phyloP scores from a whole-genome alignment of 1,284 basidiomycete genomes.

The Papiliotrema fonsecae region DNA sequence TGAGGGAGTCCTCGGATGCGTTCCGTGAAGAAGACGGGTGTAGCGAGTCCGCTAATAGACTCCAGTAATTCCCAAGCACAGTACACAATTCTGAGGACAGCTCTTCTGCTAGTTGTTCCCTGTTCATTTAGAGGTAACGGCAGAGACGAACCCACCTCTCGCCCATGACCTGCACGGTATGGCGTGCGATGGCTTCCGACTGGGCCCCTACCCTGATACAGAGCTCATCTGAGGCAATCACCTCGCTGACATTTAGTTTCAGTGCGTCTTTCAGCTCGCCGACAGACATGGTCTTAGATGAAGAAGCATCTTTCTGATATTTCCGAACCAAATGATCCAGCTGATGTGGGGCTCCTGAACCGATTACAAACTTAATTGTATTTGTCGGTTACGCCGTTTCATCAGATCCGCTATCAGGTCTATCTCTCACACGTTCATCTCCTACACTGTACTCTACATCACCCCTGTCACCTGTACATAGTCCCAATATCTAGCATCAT shows the following conservation, averaged over 20 bases:
- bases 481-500: constrained; percentile 5
- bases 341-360: too few species aligned
- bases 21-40: constrained; percentile 9
- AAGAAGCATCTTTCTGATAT: neutral
- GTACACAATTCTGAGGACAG: neutral
- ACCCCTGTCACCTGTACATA: neutral
- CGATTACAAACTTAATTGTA: too few species aligned
- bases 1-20: constrained; percentile 19
- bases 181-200: constrained; percentile 19
- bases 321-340: too few species aligned
- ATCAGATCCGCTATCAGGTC: too few species aligned
- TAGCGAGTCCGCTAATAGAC: constrained; percentile 15
- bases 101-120: neutral
- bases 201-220: constrained; percentile 12
- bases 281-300: constrained; percentile 4
- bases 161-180: constrained; percentile 26
- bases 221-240: constrained; percentile 11
- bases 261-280: constrained; percentile 6
- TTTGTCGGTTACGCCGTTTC: too few species aligned
- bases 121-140: too few species aligned
- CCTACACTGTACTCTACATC: too few species aligned
- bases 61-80: too few species aligned
- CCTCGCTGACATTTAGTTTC: neutral
- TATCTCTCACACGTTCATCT: too few species aligned
- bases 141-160: constrained; percentile 33